A percentile compares a stretch with the other conserved stretches of the same genome.
These are phyloP conservation scores for Brassica cretica DNA, from an alignment of 345 rosid genomes.

Conservation along the genomic window DNA sequence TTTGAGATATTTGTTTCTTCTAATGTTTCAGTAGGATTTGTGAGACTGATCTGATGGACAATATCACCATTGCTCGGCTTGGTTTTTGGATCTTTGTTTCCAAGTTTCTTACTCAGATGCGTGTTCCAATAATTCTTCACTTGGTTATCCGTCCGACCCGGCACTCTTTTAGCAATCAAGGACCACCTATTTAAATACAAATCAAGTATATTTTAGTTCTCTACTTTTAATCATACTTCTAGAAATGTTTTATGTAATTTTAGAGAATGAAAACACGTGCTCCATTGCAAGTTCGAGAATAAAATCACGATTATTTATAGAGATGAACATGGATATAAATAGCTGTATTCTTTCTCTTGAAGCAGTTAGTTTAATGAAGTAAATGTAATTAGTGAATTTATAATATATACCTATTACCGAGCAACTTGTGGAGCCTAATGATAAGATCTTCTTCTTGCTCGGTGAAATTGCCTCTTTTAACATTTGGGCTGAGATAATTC, in stretches of 20 bases:
- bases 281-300: constrained; percentile 1
- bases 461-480: constrained; percentile 50
- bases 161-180: constrained; percentile 67
- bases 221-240: background rate
- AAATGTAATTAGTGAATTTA: constrained; percentile 1
- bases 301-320: constrained; percentile 1
- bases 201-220: background rate
- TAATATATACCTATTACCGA: constrained; percentile 56
- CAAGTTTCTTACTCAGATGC: constrained; percentile 55
- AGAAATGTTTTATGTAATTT: background rate
- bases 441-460: constrained; percentile 65
- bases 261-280: constrained; percentile 8
- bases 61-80: constrained; percentile 11
- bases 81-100: constrained; percentile 40
- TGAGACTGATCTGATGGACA: constrained; percentile 29
- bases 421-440: constrained; percentile 63
- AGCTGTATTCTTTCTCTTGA: background rate
- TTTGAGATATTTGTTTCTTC: constrained; percentile 28
- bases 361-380: background rate
- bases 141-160: constrained; percentile 74
- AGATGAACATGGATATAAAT: constrained; percentile 5
- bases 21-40: constrained; percentile 17
- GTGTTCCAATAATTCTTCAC: constrained; percentile 73
- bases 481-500: constrained; percentile 59
- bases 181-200: constrained; percentile 53